Percentiles rank a stretch among this genome's conserved stretches.
These are phyloP conservation scores for Boletus subparvulus DNA, from an alignment of 768 basidiomycete species.

Conservation along the genomic window DNA sequence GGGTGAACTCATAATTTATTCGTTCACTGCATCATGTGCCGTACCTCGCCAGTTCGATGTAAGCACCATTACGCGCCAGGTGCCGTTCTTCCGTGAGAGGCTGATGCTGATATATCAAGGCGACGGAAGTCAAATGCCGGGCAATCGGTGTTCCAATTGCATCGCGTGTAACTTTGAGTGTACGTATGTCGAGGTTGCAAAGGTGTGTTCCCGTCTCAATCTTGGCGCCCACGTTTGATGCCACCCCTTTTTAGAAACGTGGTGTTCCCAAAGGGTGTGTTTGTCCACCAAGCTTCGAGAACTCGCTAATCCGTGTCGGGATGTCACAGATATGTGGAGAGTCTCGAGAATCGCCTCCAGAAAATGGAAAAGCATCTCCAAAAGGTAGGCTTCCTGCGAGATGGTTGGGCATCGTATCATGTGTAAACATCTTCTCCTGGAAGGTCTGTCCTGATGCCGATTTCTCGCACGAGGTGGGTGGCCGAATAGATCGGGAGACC, in stretches of 20 bases:
- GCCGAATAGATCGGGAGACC: conserved; percentile 38
- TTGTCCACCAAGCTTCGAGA: not conserved
- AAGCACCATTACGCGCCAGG: conserved; percentile 8
- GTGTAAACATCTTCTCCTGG: not conserved
- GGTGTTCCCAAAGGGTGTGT: conserved; percentile 39
- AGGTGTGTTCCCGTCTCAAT: conserved; percentile 34
- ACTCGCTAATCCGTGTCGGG: not conserved
- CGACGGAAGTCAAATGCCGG: conserved; percentile 60
- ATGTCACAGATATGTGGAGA: conserved; percentile 55
- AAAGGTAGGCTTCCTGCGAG: conserved; percentile 36
- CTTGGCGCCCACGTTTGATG: not conserved
- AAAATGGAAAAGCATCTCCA: conserved; percentile 63
- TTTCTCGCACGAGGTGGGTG: conserved; percentile 57
- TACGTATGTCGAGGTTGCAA: conserved; percentile 55
- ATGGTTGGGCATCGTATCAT: not conserved
- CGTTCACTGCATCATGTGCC: not conserved
- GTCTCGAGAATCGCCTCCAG: conserved; percentile 58
- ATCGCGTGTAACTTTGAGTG: conserved; percentile 47
- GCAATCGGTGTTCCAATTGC: conserved; percentile 58
- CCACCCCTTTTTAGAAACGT: conserved; percentile 34
- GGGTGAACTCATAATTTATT: not conserved
- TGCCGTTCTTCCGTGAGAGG: not conserved
- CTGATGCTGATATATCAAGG: conserved; percentile 34
- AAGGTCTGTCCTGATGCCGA: conserved; percentile 68
- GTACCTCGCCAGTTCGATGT: conserved; percentile 23